phyloP scores from a whole-genome alignment of 345 rosid species.

The Populus nigra region DNA sequence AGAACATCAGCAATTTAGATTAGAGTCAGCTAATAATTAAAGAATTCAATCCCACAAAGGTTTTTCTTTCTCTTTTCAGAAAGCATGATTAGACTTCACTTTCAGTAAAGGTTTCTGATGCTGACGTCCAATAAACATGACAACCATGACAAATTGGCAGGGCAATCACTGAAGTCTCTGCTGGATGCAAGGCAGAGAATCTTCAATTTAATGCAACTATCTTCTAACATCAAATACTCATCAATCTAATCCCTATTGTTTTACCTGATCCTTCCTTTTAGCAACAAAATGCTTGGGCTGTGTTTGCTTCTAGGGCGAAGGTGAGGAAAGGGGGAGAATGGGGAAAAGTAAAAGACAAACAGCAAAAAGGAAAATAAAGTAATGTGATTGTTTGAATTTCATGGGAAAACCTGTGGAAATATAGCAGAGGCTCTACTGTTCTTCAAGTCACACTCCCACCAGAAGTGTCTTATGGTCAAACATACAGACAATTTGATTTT shows the following conservation, averaged over 20 bases:
- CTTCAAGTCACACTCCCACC: not conserved
- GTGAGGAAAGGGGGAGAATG: not conserved
- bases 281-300: not conserved
- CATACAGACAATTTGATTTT: no score
- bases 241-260: not conserved
- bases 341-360: not conserved
- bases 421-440: no score
- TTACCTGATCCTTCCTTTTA: not conserved
- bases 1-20: slow-evolving; percentile 22
- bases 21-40: slow-evolving; percentile 3
- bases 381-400: not conserved
- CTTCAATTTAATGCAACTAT: not conserved
- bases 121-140: not conserved
- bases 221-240: not conserved
- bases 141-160: not conserved
- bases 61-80: not conserved
- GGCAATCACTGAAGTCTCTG: not conserved
- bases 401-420: not conserved
- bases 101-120: no score
- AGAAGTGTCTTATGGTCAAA: not conserved
- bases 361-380: no score
- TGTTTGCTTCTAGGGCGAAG: not conserved
- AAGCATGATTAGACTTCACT: not conserved
- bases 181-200: not conserved
- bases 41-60: not conserved